Evolutionary conservation across 225 moss, liverwort and hornwort species (phyloP), one percentile per base, ranked within the genome.

Genomic region (Polytrichum formosum): DNA sequence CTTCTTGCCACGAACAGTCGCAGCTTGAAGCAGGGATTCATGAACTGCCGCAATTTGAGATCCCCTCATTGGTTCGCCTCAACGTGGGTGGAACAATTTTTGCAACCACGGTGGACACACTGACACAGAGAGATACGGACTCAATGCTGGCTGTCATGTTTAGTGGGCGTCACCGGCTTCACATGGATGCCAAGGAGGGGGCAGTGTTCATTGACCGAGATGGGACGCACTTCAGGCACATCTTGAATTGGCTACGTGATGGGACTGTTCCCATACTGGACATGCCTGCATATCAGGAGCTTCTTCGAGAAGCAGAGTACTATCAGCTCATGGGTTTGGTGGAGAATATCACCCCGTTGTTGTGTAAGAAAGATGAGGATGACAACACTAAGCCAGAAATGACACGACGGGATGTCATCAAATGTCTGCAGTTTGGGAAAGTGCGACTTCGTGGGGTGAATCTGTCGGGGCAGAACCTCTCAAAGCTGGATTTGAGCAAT

Each of bases 91-190:
- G 97, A 58, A 74, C 75, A 78, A 83, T 70, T 54, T 94, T 94
- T 71, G 81, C 92, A 74, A 98, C 97, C 7, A 94, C 97, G n/a
- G 77, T 83, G 67, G 92, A 81, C 55, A 98, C 97, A 7, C 82
- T 98, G 28, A 87, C 83, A 25, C 94, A 92, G 74, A 77, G 97
- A 33, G 97, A 98, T 64, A 82, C 92, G 16, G 91, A 92, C 72
- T 98, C 97, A 30, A 98, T 98, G 97, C 82, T 98, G 74, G 97
- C 92, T 33, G 91, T 91, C 55, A 98, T 98, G 97, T 98, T 98
- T 78, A 94, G 97, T 70, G 97, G 97, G 60, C 91, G 97, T 72
- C 97, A 94, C 80, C 89, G 88, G 68, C 79, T 98, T 54, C 94
- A 94, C 73, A 85, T 94, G 83, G 97, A 94, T 73, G 74, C 94